Percentiles rank a stretch among this genome's conserved stretches.
phyloP scores from a whole-genome alignment of 2,329 filamentous ascomycete species.

The Phoma sp. region DNA sequence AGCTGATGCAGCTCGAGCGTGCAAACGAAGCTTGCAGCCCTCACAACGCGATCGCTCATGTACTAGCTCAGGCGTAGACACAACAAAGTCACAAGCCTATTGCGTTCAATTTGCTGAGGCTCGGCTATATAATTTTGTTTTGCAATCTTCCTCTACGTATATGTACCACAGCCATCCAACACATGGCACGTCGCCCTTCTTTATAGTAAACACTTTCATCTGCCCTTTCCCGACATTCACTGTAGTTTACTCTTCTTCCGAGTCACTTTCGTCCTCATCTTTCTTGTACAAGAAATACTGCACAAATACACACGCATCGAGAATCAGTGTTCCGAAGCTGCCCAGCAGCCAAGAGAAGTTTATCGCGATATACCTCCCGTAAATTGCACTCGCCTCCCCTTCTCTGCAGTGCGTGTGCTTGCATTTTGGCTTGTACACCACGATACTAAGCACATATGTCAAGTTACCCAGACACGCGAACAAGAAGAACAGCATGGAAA shows the following conservation, averaged over 20 bases:
- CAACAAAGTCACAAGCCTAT: too few relatives aligned
- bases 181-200: not conserved
- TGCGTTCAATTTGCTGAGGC: not conserved
- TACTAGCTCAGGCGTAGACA: not conserved
- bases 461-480: slow-evolving; percentile 96
- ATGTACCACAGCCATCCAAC: not conserved
- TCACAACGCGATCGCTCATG: not conserved
- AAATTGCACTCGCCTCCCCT: slow-evolving; percentile 71
- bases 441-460: slow-evolving; percentile 89
- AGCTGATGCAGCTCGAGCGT: not conserved
- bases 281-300: slow-evolving; percentile 87
- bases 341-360: slow-evolving; percentile 92
- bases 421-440: slow-evolving; percentile 85
- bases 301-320: slow-evolving; percentile 86
- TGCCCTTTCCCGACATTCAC: not conserved
- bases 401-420: slow-evolving; percentile 59
- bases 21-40: not conserved
- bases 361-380: slow-evolving; percentile 82
- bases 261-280: slow-evolving; percentile 49
- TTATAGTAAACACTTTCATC: not conserved
- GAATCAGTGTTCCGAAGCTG: slow-evolving; percentile 82
- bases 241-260: slow-evolving; percentile 36
- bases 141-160: not conserved
- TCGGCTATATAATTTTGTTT: not conserved
- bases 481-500: slow-evolving; percentile 93